Evolutionary conservation across 202 grass and related monocot genomes (phyloP).

Genomic region (Cymbopogon flexuosus): DNA sequence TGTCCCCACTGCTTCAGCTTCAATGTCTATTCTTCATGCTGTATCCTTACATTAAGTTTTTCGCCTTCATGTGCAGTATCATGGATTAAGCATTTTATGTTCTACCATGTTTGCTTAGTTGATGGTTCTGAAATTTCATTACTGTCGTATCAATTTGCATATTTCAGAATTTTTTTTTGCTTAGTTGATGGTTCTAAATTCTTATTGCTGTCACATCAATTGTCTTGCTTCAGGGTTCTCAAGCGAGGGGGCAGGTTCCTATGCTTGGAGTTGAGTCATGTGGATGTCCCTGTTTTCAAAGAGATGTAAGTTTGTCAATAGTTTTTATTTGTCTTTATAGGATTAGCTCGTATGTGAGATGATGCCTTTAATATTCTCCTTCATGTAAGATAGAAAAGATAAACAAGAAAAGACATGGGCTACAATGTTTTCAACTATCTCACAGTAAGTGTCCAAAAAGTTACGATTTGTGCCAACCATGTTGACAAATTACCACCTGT

Average conservation of each 20-base stretch:
- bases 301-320: constrained; percentile 55
- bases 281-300: constrained; percentile 73
- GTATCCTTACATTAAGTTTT: neutral
- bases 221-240: constrained; percentile 61
- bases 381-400: neutral
- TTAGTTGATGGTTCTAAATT: neutral
- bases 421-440: neutral
- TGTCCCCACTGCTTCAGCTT: neutral
- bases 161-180: constrained; percentile 60
- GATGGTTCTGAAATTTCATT: neutral
- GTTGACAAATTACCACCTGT: neutral
- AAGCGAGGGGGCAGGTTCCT: constrained; percentile 86
- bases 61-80: neutral
- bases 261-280: constrained; percentile 93
- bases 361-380: neutral
- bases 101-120: neutral
- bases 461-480: neutral
- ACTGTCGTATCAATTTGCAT: constrained; percentile 9
- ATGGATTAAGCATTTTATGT: neutral
- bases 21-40: neutral
- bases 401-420: neutral
- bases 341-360: too few species aligned
- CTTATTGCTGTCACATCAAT: constrained; percentile 27
- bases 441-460: neutral
- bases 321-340: too few species aligned